Evolutionary conservation across 108 stramenopile species (phyloP), one percentile per base, ranked within the genome.

Genomic region (Nannochloropsis oceanica): DNA sequence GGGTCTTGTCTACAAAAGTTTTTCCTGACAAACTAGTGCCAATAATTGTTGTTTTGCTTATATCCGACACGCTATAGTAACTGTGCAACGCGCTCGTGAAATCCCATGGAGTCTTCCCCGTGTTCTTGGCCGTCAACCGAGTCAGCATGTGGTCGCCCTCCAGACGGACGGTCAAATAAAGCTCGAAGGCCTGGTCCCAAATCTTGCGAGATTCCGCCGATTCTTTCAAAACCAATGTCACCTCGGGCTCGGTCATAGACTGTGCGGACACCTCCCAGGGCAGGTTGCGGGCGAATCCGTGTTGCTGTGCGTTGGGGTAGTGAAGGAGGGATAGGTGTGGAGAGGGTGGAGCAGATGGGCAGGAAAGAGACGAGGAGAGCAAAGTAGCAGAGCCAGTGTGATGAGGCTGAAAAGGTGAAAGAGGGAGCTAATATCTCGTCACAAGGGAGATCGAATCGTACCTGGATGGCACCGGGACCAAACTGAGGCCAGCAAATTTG

Each of bases 261-360:
- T 73, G 59, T 7, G 59, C 59, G n/a, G 59, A 73, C 46, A 97
- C 93, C 44, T 90, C 89, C 97, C 97, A 97, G 87, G 94, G 93
- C 50, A 96, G 93, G 85, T 97, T 97, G 79, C 97, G 93, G n/a
- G 96, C 97, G 83, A 97, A 97, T 84, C 97, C 97, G 87, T 97
- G 97, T 85, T 97, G 95, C 27, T 73, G 2, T n/a, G 34, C 1
- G 34, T 34, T 1, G 34, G 34, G 34, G 34, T 34, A 5, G 34
- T 34, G 34, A 34, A 34, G 13, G 22, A 25, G 26, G 42, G 26
- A 43, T 81, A 18, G 24, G 81, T 3, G 27, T 14, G 81, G 25
- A 25, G 81, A 1, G 25, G 26, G 81, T 2, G 81, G 27, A 81
- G 81, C 18, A 26, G 25, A 14, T 25, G 5, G 18, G n/a, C 14